Percentiles rank a stretch among this genome's conserved stretches.
Conservation (phyloP, 2,329 filamentous ascomycete species). For the Diaporthe sp. region DNA sequence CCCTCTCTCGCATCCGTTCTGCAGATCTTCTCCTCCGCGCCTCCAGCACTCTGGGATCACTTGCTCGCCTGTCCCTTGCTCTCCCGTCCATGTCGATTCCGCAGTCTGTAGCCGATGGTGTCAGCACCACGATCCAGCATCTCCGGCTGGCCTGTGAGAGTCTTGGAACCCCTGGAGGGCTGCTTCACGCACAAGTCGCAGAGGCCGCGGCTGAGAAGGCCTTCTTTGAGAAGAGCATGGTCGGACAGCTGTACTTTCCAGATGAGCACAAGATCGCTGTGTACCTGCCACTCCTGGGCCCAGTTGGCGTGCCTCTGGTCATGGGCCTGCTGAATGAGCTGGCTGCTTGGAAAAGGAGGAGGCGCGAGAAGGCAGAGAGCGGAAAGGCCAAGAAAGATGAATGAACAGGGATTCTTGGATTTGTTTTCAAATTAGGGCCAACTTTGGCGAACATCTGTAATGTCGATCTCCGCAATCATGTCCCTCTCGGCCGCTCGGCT, state of each 20-base stretch:
- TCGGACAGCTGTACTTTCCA: constrained; percentile 97
- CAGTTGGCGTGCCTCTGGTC: constrained; percentile 88
- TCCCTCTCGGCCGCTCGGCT: not conserved
- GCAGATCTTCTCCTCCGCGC: constrained; percentile 89
- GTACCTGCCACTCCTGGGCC: constrained; percentile 91
- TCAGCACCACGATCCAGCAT: constrained; percentile 83
- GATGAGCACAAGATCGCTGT: constrained; percentile 99
- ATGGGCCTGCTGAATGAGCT: constrained; percentile 88
- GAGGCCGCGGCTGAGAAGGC: constrained; percentile 92
- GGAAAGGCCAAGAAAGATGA: constrained; percentile 50
- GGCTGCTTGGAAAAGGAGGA: constrained; percentile 69
- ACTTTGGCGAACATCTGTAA: not conserved
- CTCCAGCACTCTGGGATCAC: constrained; percentile 92
- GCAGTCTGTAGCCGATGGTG: constrained; percentile 85
- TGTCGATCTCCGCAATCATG: not conserved
- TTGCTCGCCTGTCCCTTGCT: constrained; percentile 86
- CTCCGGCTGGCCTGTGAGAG: constrained; percentile 82
- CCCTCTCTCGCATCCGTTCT: constrained; percentile 86
- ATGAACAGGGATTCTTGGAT: not conserved
- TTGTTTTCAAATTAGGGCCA: not conserved
- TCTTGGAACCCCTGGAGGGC: constrained; percentile 74
- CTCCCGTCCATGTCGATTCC: constrained; percentile 94
- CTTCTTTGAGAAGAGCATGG: constrained; percentile 99
- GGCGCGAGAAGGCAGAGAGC: constrained; percentile 57
- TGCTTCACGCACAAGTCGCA: constrained; percentile 86